Conservation (phyloP, 140 eudicot species). For the Senecio squalidus region DNA sequence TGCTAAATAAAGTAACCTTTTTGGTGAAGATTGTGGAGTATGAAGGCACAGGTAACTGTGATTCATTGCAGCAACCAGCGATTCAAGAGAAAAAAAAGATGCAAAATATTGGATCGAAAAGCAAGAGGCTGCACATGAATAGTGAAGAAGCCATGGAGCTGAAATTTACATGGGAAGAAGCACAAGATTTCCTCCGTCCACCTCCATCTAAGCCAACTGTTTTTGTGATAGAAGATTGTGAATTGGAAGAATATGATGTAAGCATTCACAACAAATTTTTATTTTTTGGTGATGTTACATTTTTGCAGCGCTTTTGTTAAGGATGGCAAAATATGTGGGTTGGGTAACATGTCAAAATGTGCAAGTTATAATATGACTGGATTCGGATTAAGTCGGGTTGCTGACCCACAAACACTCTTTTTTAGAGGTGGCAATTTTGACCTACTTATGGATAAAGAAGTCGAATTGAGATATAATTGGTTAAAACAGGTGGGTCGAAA, state of each 20-base stretch:
- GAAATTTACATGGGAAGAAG: slow-evolving; percentile 87
- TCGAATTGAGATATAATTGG: too few relatives aligned
- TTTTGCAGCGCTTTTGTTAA: neutral
- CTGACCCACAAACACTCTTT: neutral
- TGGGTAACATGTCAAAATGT: neutral
- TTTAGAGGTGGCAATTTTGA: too few relatives aligned
- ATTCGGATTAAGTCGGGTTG: neutral
- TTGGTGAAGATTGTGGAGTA: slow-evolving; percentile 33
- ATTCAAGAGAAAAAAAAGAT: slow-evolving; percentile 55
- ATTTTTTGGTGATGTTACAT: neutral
- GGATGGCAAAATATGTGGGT: neutral
- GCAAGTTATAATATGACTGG: neutral
- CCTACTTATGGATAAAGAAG: too few relatives aligned
- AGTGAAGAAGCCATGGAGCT: slow-evolving; percentile 82
- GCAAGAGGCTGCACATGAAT: slow-evolving; percentile 75
- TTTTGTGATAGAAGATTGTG: slow-evolving; percentile 55
- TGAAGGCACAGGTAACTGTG: slow-evolving; percentile 40
- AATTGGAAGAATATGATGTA: slow-evolving; percentile 86
- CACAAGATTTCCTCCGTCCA: slow-evolving; percentile 77
- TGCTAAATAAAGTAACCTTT: slow-evolving; percentile 12
- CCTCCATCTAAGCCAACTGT: slow-evolving; percentile 54
- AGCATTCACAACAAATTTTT: slow-evolving; percentile 17
- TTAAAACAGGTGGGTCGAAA: too few relatives aligned
- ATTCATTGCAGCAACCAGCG: slow-evolving; percentile 23
- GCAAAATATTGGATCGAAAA: slow-evolving; percentile 65